These are phyloP conservation scores for Triticum dicoccoides DNA, from an alignment of 176 grass and related monocot genomes.

Conservation along the genomic window DNA sequence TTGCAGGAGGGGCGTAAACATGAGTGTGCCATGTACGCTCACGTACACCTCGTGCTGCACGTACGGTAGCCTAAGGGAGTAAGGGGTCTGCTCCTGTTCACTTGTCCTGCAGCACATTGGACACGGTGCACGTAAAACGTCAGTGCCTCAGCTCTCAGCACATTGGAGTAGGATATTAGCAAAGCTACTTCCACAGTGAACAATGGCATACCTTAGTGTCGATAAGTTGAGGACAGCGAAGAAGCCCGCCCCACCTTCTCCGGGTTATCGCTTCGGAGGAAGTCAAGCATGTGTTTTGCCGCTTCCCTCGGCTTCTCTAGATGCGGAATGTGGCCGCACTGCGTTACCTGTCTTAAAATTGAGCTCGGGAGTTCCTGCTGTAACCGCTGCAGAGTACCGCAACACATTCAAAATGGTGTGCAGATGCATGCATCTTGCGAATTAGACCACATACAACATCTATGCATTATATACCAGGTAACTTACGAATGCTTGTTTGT, in stretches of 20 bases:
- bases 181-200: not conserved
- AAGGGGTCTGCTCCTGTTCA: not conserved
- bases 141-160: not conserved
- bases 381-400: constrained; percentile 52
- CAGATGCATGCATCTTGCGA: not conserved
- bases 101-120: constrained; percentile 10
- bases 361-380: constrained; percentile 65
- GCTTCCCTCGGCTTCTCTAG: constrained; percentile 73
- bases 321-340: constrained; percentile 88
- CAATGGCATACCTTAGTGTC: not conserved
- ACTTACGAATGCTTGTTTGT: constrained; percentile 66
- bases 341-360: constrained; percentile 40
- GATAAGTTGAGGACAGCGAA: not conserved
- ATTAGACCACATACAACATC: not conserved
- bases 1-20: not conserved
- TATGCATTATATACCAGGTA: not conserved
- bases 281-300: constrained; percentile 45
- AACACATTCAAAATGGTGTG: not conserved
- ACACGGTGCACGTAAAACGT: not conserved
- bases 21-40: not conserved
- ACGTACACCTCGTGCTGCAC: not conserved
- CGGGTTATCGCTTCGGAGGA: constrained; percentile 27
- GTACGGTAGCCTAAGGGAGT: not conserved
- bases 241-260: not conserved
- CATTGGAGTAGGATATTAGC: not conserved